These are phyloP conservation scores for Pisolithus sp. DNA, from an alignment of 768 basidiomycete genomes.

Conservation along the genomic window DNA sequence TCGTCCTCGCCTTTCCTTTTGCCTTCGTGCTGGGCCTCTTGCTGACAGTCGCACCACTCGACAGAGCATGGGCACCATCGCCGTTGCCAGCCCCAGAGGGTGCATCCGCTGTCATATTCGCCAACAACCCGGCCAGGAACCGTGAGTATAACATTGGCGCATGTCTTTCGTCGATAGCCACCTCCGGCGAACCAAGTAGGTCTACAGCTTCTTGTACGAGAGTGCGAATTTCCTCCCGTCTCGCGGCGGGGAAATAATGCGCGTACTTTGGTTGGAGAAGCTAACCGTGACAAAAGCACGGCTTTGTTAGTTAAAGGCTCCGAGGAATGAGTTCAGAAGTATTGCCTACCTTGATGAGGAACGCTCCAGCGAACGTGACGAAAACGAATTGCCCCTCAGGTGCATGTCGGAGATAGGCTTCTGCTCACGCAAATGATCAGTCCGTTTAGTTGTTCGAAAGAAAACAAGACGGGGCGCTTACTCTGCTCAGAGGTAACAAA, in stretches of 20 bases:
- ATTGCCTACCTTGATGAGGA: slow-evolving; percentile 64
- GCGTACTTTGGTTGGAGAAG: slow-evolving; percentile 75
- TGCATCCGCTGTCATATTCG: slow-evolving; percentile 41
- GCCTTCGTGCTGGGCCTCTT: slow-evolving; percentile 7
- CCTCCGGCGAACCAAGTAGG: slow-evolving; percentile 59
- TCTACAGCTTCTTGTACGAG: slow-evolving; percentile 63
- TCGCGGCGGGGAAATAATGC: slow-evolving; percentile 49
- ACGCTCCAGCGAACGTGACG: slow-evolving; percentile 73
- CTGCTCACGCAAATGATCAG: slow-evolving; percentile 24
- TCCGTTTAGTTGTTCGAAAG: neutral
- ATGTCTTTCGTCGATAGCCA: slow-evolving; percentile 76
- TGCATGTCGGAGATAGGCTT: slow-evolving; percentile 58
- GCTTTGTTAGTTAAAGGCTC: neutral
- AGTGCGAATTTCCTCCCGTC: slow-evolving; percentile 53
- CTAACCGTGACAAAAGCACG: no score
- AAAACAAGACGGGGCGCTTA: slow-evolving; percentile 24
- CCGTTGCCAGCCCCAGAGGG: slow-evolving; percentile 6
- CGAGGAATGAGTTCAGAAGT: neutral
- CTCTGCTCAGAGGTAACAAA: slow-evolving; percentile 47
- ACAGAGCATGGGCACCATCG: neutral
- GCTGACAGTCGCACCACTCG: slow-evolving; percentile 17
- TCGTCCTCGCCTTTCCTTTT: slow-evolving; percentile 13
- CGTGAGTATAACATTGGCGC: slow-evolving; percentile 75
- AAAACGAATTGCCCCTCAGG: slow-evolving; percentile 79
- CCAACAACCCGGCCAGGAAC: slow-evolving; percentile 68